phyloP scores from a whole-genome alignment of 2,329 filamentous ascomycete species.

The Clathrospora elynae region DNA sequence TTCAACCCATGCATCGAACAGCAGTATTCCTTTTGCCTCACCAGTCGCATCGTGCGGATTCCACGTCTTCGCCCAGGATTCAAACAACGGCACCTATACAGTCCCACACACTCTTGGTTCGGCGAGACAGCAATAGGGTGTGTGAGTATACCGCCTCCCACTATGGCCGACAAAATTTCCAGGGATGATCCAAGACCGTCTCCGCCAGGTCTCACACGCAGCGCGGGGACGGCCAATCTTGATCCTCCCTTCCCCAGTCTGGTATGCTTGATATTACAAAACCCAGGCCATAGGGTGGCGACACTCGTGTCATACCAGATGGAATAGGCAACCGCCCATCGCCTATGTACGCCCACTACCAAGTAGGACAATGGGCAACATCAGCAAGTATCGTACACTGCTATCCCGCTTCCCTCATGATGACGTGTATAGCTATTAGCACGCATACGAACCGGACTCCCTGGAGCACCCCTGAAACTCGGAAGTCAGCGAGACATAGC shows the following conservation, averaged over 20 bases:
- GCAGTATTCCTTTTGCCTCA: too few relatives aligned
- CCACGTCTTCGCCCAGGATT: too few relatives aligned
- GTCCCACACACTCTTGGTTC: too few relatives aligned
- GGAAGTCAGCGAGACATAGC: constrained; percentile 2
- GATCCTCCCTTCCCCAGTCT: background rate
- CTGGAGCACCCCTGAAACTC: background rate
- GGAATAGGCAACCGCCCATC: constrained; percentile 8
- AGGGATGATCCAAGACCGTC: too few relatives aligned
- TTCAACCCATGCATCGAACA: background rate
- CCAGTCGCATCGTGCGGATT: too few relatives aligned
- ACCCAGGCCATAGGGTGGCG: constrained; percentile 4
- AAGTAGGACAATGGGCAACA: constrained; percentile 20
- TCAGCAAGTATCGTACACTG: constrained; percentile 11
- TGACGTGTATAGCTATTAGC: constrained; percentile 5
- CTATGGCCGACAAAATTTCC: too few relatives aligned
- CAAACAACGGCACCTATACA: too few relatives aligned
- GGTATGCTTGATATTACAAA: too few relatives aligned
- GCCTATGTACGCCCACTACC: constrained; percentile 14
- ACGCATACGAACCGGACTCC: background rate
- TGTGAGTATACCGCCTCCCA: too few relatives aligned
- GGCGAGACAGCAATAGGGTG: too few relatives aligned
- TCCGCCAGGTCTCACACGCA: constrained; percentile 10
- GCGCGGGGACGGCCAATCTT: background rate
- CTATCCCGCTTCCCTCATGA: constrained; percentile 5
- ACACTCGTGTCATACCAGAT: constrained; percentile 6